Evolutionary conservation across 116 monocot species (phyloP).

Genomic region (Zostera marina): DNA sequence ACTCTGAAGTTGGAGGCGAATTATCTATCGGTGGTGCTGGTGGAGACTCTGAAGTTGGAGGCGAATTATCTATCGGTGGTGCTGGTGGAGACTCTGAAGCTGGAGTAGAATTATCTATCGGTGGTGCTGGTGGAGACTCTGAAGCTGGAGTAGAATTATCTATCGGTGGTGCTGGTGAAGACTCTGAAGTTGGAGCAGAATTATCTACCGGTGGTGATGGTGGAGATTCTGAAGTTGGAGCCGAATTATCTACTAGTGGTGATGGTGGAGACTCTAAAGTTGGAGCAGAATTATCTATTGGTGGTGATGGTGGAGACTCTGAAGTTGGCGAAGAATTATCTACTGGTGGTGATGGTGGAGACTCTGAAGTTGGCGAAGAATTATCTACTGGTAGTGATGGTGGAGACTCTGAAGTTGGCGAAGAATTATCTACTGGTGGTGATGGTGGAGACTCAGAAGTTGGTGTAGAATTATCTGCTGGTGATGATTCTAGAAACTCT

Average conservation of each 20-base stretch:
- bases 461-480: too few species aligned
- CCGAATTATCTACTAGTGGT: background rate
- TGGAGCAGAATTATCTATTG: too few species aligned
- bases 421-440: too few species aligned
- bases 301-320: too few species aligned
- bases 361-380: too few species aligned
- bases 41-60: background rate
- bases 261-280: slow-evolving; percentile 1
- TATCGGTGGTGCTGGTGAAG: background rate
- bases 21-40: background rate
- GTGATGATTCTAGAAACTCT: too few species aligned
- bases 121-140: background rate
- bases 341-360: too few species aligned
- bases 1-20: background rate
- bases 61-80: background rate
- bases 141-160: background rate
- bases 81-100: background rate
- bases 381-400: too few species aligned
- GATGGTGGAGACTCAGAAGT: too few species aligned
- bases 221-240: background rate
- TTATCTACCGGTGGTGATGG: background rate
- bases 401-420: too few species aligned
- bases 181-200: background rate
- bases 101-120: background rate
- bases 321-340: too few species aligned